These are phyloP conservation scores for Trichoderma sp. DNA, from an alignment of 2,329 filamentous ascomycete species.

Conservation along the genomic window DNA sequence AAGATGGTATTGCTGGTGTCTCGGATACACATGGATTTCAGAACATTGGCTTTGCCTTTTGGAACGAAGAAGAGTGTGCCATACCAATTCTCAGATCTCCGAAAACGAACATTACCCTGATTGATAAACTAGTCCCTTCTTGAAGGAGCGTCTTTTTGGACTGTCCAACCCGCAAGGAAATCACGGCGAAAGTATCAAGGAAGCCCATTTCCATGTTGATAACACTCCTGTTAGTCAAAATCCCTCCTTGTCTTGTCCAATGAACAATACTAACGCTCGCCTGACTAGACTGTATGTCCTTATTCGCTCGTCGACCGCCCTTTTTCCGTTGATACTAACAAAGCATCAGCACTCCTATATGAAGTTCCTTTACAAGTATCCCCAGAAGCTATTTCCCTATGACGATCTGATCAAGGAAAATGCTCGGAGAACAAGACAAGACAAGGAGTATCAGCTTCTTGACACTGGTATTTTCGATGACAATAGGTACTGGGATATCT, in stretches of 20 bases:
- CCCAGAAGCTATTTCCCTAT: constrained; percentile 89
- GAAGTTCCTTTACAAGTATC: constrained; percentile 98
- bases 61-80: constrained; percentile 89
- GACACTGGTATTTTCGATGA: constrained; percentile 89
- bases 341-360: constrained; percentile 84
- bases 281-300: constrained; percentile 48
- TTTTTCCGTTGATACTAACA: constrained; percentile 27
- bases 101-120: constrained; percentile 42
- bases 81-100: neutral
- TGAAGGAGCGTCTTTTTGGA: constrained; percentile 94
- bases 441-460: constrained; percentile 87
- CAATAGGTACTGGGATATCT: constrained; percentile 93
- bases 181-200: constrained; percentile 95
- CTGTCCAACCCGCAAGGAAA: constrained; percentile 96
- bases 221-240: constrained; percentile 70
- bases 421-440: constrained; percentile 70
- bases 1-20: constrained; percentile 94
- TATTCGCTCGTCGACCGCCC: constrained; percentile 24
- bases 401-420: constrained; percentile 85
- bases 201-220: constrained; percentile 94
- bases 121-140: constrained; percentile 65
- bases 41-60: constrained; percentile 94
- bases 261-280: neutral
- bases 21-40: constrained; percentile 86
- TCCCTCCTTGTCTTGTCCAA: neutral